phyloP scores from a whole-genome alignment of 345 rosid genomes.

The Linum usitatissimum region DNA sequence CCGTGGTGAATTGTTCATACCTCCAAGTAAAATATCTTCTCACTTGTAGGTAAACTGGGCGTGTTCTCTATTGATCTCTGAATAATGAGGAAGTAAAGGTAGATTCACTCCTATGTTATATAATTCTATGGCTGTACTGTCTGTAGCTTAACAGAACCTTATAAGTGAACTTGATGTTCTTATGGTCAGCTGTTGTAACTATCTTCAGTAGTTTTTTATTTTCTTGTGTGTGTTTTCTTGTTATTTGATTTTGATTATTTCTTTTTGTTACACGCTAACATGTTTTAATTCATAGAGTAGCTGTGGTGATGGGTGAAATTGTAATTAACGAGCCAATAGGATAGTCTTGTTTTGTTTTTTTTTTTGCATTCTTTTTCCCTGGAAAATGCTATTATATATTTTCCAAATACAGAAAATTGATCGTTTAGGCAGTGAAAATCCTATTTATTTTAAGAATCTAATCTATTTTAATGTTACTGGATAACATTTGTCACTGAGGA shows the following conservation, averaged over 20 bases:
- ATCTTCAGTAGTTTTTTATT: neutral
- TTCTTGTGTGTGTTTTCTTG: neutral
- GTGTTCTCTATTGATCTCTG: constrained; percentile 95
- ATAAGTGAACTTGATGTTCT: neutral
- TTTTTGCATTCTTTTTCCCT: neutral
- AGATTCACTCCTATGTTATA: constrained; percentile 52
- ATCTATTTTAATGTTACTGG: too few relatives aligned
- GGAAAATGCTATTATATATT: neutral
- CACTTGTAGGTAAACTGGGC: constrained; percentile 99
- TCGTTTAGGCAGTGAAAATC: neutral
- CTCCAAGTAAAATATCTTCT: constrained; percentile 88
- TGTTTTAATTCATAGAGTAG: neutral
- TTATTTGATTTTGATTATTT: too few relatives aligned
- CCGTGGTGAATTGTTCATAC: constrained; percentile 54
- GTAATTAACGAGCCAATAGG: neutral
- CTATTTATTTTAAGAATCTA: too few relatives aligned
- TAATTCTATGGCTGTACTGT: constrained; percentile 16
- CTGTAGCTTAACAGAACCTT: constrained; percentile 9
- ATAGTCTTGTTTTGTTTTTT: neutral
- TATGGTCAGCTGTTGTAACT: neutral
- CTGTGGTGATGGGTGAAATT: neutral
- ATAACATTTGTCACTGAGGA: too few relatives aligned
- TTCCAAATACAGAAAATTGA: neutral
- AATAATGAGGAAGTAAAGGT: constrained; percentile 97
- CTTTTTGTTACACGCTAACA: neutral